Conservation (phyloP, 495 filamentous ascomycete genomes). For the Tuber melanosporum region DNA sequence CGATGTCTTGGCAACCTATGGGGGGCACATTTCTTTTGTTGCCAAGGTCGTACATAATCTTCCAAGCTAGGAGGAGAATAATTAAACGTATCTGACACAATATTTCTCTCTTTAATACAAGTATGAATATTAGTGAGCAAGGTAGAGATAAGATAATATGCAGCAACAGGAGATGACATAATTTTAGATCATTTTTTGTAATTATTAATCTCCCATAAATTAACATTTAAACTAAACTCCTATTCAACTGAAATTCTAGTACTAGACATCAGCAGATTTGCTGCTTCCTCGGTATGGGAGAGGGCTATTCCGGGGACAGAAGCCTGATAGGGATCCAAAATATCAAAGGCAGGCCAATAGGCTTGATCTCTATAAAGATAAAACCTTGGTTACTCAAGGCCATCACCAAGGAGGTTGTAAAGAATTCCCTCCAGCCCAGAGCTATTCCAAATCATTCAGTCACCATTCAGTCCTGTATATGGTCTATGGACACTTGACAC, state of each 20-base stretch:
- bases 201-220: not conserved
- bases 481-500: not conserved
- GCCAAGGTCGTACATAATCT: too few species aligned
- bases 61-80: too few species aligned
- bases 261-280: not conserved
- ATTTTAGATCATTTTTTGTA: not conserved
- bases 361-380: not conserved
- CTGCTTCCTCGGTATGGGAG: not conserved
- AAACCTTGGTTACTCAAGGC: not conserved
- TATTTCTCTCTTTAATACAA: too few species aligned
- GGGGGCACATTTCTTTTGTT: too few species aligned
- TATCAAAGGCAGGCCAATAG: not conserved
- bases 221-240: not conserved
- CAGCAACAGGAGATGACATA: not conserved
- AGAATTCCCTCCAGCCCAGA: not conserved
- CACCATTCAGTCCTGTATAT: not conserved
- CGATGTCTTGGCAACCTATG: too few species aligned
- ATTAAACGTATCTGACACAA: too few species aligned
- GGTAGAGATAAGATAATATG: not conserved
- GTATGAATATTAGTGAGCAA: too few species aligned
- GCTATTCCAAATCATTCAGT: not conserved
- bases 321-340: not conserved
- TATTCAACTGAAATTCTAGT: not conserved
- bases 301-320: not conserved
- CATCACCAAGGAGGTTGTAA: not conserved